A percentile compares a stretch with the other conserved stretches of the same genome.
phyloP scores from a whole-genome alignment of 345 rosid genomes.

The Nasturtium officinale region DNA sequence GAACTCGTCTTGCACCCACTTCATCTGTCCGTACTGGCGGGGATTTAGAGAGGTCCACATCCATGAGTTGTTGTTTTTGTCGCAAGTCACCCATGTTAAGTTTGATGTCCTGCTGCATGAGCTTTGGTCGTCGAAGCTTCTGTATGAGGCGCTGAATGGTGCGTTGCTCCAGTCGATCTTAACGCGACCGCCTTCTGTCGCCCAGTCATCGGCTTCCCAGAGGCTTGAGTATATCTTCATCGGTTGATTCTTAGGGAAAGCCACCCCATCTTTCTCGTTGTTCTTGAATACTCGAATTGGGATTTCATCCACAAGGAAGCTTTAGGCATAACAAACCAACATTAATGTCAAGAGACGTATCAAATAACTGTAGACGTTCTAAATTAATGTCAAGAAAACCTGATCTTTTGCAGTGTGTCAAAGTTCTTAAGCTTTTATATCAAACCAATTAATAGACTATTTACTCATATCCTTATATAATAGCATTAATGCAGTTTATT shows the following conservation, averaged over 20 bases:
- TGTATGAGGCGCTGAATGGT: conserved; percentile 53
- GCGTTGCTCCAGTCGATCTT: conserved; percentile 60
- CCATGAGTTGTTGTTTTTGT: conserved; percentile 40
- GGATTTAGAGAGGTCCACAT: conserved; percentile 41
- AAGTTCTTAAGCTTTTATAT: background rate
- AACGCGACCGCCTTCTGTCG: conserved; percentile 59
- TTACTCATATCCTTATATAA: background rate
- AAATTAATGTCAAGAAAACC: background rate
- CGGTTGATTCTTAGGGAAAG: conserved; percentile 52
- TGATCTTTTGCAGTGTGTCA: background rate
- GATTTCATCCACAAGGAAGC: conserved; percentile 57
- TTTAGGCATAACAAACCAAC: conserved; percentile 19
- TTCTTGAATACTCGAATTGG: conserved; percentile 66
- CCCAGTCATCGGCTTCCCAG: conserved; percentile 67
- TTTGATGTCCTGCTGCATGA: conserved; percentile 39
- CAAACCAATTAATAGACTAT: background rate
- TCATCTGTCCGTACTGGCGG: conserved; percentile 36
- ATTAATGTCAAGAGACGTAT: background rate
- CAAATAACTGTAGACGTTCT: background rate
- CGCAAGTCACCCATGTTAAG: conserved; percentile 34
- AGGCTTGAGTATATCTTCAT: conserved; percentile 63
- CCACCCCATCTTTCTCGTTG: conserved; percentile 50
- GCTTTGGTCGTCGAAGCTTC: conserved; percentile 47
- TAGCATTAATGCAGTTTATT: background rate
- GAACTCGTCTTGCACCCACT: conserved; percentile 56